phyloP scores from a whole-genome alignment of 2,329 filamentous ascomycete genomes.

The Neophaeococcomyces mojaviensis region DNA sequence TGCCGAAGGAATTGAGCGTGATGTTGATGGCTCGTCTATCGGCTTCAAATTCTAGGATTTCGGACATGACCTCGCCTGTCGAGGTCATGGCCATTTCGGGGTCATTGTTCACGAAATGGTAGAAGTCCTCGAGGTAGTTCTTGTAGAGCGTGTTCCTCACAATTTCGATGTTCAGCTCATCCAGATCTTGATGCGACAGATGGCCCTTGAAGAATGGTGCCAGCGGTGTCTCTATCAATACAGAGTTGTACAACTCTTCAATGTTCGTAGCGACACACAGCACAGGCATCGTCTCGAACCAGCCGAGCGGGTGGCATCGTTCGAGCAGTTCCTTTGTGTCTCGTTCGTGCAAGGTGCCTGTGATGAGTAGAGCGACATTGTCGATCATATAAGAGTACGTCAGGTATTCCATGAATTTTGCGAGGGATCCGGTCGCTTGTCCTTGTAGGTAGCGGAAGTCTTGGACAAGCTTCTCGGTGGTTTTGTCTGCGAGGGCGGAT shows the following conservation, averaged over 20 bases:
- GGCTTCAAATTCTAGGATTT: constrained; percentile 93
- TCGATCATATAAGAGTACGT: constrained; percentile 99
- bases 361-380: constrained; percentile 96
- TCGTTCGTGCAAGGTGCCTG: constrained; percentile 91
- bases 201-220: constrained; percentile 97
- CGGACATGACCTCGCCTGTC: constrained; percentile 88
- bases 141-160: constrained; percentile 98
- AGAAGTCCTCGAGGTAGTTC: constrained; percentile 97
- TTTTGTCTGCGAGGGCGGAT: constrained; percentile 86
- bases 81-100: constrained; percentile 80
- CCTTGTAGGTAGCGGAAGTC: constrained; percentile 96
- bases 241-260: constrained; percentile 96
- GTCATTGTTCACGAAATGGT: constrained; percentile 86
- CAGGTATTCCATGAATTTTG: constrained; percentile 95
- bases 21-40: constrained; percentile 97
- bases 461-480: constrained; percentile 94
- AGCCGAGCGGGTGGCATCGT: constrained; percentile 90
- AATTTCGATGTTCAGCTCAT: constrained; percentile 99
- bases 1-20: constrained; percentile 96
- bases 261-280: constrained; percentile 97
- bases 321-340: constrained; percentile 93
- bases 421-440: constrained; percentile 82
- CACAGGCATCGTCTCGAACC: constrained; percentile 98
- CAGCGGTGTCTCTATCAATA: constrained; percentile 90
- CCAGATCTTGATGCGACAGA: constrained; percentile 89